A percentile compares a stretch with the other conserved stretches of the same genome.
These are phyloP conservation scores for Globisporangium spiculum DNA, from an alignment of 352 stramenopile species.

Conservation along the genomic window DNA sequence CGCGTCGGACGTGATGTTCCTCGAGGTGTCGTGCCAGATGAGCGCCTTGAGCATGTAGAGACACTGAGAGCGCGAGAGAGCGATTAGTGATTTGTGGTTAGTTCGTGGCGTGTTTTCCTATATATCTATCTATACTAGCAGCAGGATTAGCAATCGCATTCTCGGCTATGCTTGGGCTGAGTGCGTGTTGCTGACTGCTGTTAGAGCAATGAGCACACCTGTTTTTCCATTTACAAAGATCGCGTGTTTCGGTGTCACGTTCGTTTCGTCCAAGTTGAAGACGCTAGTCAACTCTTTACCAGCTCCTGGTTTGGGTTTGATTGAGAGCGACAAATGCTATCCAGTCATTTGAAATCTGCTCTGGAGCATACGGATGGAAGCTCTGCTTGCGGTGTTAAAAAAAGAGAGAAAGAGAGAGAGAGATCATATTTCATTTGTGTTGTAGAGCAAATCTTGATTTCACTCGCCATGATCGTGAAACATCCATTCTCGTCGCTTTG, in stretches of 20 bases:
- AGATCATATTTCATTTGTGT: too few species aligned
- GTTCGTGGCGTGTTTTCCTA: conserved; percentile 11
- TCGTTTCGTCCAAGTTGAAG: neutral
- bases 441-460: too few species aligned
- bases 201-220: neutral
- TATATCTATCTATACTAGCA: conserved; percentile 15
- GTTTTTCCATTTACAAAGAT: neutral
- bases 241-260: neutral
- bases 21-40: conserved; percentile 80
- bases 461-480: too few species aligned
- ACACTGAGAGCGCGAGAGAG: neutral
- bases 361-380: too few species aligned
- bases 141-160: neutral
- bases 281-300: neutral
- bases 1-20: conserved; percentile 54
- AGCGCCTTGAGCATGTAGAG: conserved; percentile 38
- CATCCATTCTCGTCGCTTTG: too few species aligned
- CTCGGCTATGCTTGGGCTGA: neutral
- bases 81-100: conserved; percentile 11
- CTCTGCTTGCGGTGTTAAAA: too few species aligned
- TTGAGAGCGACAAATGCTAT: neutral
- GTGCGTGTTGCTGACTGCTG: neutral
- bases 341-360: neutral
- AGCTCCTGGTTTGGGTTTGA: neutral
- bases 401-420: too few species aligned